These are phyloP conservation scores for Angophora floribunda DNA, from an alignment of 345 rosid species.

Conservation along the genomic window DNA sequence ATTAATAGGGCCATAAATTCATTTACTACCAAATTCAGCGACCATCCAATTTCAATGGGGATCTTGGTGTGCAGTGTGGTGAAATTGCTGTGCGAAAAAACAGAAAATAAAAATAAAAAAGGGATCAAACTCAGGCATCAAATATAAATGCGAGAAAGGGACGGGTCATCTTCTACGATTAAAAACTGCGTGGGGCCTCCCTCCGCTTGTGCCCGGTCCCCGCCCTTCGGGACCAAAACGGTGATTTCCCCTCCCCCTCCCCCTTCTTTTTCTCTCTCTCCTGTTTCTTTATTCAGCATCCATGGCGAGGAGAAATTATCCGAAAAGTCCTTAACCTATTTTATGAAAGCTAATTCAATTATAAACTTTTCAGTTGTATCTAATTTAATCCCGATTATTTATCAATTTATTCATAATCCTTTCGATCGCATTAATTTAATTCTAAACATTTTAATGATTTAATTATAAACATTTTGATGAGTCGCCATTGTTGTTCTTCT, in stretches of 20 bases:
- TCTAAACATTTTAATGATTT: no score
- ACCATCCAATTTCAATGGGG: neutral
- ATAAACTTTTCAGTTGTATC: no score
- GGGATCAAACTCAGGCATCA: neutral
- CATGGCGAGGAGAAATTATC: no score
- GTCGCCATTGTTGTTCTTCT: neutral
- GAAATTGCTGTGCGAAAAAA: neutral
- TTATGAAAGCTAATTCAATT: no score
- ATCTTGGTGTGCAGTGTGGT: neutral
- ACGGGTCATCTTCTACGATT: conserved; percentile 12
- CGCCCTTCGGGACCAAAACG: conserved; percentile 3
- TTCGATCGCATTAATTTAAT: no score
- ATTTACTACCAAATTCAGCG: neutral
- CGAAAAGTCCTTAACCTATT: no score
- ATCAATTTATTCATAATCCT: no score
- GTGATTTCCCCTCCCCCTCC: neutral
- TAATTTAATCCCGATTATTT: no score
- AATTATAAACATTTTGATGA: neutral
- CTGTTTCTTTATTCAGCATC: no score
- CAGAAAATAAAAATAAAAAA: neutral
- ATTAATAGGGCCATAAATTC: neutral
- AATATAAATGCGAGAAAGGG: conserved; percentile 21
- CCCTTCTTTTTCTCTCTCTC: neutral
- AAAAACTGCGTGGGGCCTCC: conserved; percentile 9
- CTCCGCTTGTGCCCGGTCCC: conserved; percentile 16